phyloP scores from a whole-genome alignment of 2,329 filamentous ascomycete genomes.

The Sporothrix dimorphospora region DNA sequence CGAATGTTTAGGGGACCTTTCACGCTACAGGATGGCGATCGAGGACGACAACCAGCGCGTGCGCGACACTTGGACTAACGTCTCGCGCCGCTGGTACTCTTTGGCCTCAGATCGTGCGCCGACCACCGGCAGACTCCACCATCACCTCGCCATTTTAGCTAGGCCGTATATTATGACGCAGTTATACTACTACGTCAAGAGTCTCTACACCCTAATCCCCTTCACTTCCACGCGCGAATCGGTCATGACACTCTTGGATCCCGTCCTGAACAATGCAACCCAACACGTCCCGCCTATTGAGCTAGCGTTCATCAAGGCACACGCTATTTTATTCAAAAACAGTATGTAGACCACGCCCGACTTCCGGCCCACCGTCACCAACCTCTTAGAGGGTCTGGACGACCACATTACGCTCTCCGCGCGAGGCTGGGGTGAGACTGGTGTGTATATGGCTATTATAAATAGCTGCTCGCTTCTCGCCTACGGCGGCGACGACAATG shows the following conservation, averaged over 20 bases:
- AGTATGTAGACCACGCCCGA: background rate
- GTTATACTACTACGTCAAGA: constrained; percentile 72
- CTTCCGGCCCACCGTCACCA: constrained; percentile 41
- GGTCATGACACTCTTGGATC: constrained; percentile 70
- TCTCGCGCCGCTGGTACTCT: constrained; percentile 82
- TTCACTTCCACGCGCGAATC: constrained; percentile 71
- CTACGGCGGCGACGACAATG: constrained; percentile 56
- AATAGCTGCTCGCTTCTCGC: constrained; percentile 57
- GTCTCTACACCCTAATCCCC: constrained; percentile 67
- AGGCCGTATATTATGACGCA: constrained; percentile 71
- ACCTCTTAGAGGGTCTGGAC: constrained; percentile 60
- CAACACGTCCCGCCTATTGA: constrained; percentile 53
- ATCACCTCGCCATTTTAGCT: constrained; percentile 82
- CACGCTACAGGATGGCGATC: constrained; percentile 86
- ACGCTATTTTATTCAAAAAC: constrained; percentile 63
- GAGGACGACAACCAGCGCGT: constrained; percentile 79
- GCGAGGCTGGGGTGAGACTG: constrained; percentile 56
- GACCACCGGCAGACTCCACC: constrained; percentile 76
- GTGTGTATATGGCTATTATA: constrained; percentile 61
- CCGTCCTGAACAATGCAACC: constrained; percentile 46
- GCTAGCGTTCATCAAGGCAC: constrained; percentile 62
- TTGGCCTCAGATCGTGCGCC: constrained; percentile 79
- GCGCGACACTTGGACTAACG: constrained; percentile 78
- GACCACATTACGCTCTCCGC: constrained; percentile 57
- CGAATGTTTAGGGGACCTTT: constrained; percentile 86